phyloP scores from a whole-genome alignment of 1,284 basidiomycete genomes.

The Hemileia vastatrix region DNA sequence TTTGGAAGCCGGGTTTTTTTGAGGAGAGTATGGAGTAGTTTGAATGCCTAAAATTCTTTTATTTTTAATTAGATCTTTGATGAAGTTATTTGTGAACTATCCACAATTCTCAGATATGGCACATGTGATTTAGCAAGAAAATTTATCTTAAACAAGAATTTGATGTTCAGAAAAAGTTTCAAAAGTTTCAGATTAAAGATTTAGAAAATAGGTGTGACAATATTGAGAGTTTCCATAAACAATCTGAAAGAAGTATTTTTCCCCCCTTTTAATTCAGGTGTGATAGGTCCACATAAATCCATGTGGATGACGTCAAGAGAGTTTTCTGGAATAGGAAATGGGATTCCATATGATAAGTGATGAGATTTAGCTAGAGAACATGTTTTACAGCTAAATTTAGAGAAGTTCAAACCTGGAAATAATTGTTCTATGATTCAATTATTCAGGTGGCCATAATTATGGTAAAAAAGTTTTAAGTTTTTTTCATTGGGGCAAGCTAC shows the following conservation, averaged over 20 bases:
- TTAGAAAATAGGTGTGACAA: neutral
- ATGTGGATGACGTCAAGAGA: constrained; percentile 4
- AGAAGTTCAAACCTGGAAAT: too few relatives aligned
- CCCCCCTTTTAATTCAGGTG: neutral
- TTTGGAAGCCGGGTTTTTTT: constrained; percentile 7
- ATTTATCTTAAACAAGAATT: neutral
- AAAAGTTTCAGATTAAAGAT: neutral
- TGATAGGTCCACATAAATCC: constrained; percentile 6
- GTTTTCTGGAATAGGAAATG: neutral
- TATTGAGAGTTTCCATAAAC: neutral
- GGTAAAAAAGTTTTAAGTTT: too few relatives aligned
- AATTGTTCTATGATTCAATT: too few relatives aligned
- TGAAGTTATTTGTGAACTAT: neutral
- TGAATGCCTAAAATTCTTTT: neutral
- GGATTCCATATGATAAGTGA: neutral
- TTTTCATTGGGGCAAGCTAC: too few relatives aligned
- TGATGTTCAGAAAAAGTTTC: neutral
- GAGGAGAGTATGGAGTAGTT: constrained; percentile 2
- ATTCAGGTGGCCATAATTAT: too few relatives aligned
- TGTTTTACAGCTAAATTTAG: constrained; percentile 1
- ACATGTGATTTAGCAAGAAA: neutral
- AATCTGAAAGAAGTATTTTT: neutral
- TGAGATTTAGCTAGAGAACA: constrained; percentile 3
- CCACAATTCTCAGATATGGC: neutral
- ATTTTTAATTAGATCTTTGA: neutral